Percentiles rank a stretch among this genome's conserved stretches.
These are phyloP conservation scores for Xylaria multiplex DNA, from an alignment of 2,329 filamentous ascomycete species.

Conservation along the genomic window DNA sequence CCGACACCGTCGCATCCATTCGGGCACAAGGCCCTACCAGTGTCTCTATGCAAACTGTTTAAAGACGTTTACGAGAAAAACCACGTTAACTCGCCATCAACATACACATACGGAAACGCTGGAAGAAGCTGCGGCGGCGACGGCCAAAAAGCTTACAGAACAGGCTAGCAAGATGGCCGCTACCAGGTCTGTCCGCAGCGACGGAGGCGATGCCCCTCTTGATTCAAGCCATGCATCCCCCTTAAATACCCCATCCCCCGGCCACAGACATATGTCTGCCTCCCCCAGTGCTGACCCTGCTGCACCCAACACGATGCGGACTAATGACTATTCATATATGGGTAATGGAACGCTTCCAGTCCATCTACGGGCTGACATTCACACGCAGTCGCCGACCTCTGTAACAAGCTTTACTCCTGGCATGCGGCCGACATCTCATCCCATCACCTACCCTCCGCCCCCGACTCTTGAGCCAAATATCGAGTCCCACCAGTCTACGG, in stretches of 20 bases:
- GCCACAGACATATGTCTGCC: slow-evolving; percentile 80
- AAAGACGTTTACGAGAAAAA: slow-evolving; percentile 96
- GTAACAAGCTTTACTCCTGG: slow-evolving; percentile 69
- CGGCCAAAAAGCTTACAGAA: slow-evolving; percentile 81
- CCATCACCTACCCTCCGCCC: slow-evolving; percentile 81
- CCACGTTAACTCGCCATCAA: slow-evolving; percentile 93
- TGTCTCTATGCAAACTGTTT: slow-evolving; percentile 98
- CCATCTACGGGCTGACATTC: slow-evolving; percentile 81
- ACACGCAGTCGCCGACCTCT: slow-evolving; percentile 73
- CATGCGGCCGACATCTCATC: slow-evolving; percentile 84
- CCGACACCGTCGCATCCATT: slow-evolving; percentile 92
- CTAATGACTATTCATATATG: slow-evolving; percentile 80
- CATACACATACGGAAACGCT: slow-evolving; percentile 96
- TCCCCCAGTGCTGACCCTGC: slow-evolving; percentile 82
- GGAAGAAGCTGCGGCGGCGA: slow-evolving; percentile 90
- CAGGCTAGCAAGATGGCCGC: slow-evolving; percentile 49
- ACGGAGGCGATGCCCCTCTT: slow-evolving; percentile 69
- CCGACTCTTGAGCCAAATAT: slow-evolving; percentile 86
- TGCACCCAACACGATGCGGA: slow-evolving; percentile 73
- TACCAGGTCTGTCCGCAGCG: slow-evolving; percentile 67
- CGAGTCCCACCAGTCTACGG: slow-evolving; percentile 75
- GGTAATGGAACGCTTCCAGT: slow-evolving; percentile 81
- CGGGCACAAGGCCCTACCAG: slow-evolving; percentile 94
- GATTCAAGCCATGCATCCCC: slow-evolving; percentile 78
- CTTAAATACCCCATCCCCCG: slow-evolving; percentile 82